Conservation (phyloP, 352 stramenopile species). For the Pythium vanterpoolii region DNA sequence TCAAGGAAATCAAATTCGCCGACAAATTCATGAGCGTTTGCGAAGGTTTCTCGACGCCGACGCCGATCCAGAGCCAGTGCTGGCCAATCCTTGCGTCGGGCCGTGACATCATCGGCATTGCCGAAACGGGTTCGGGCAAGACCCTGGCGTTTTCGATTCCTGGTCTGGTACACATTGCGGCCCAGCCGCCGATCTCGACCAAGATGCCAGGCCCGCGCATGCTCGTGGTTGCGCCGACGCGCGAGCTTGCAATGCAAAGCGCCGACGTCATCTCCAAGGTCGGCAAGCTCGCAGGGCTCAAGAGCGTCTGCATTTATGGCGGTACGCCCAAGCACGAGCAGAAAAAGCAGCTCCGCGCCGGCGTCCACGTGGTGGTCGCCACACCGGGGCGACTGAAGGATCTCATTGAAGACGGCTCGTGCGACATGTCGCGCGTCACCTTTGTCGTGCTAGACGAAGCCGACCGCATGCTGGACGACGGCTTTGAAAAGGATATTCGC, state of each 20-base stretch:
- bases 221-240: constrained; percentile 92
- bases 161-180: constrained; percentile 84
- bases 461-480: constrained; percentile 92
- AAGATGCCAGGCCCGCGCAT: constrained; percentile 82
- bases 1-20: constrained; percentile 69
- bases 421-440: constrained; percentile 85
- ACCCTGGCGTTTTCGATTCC: constrained; percentile 96
- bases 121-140: constrained; percentile 95
- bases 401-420: constrained; percentile 78
- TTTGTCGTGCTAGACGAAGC: constrained; percentile 96
- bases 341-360: constrained; percentile 83
- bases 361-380: constrained; percentile 92
- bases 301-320: constrained; percentile 93
- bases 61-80: constrained; percentile 97
- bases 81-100: constrained; percentile 90
- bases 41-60: constrained; percentile 90
- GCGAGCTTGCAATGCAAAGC: constrained; percentile 94
- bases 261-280: constrained; percentile 91
- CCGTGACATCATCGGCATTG: constrained; percentile 89
- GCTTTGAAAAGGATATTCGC: constrained; percentile 95
- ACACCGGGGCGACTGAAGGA: constrained; percentile 96
- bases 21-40: constrained; percentile 87
- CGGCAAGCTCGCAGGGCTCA: constrained; percentile 83
- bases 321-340: constrained; percentile 95
- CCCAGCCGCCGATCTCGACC: constrained; percentile 47